Evolutionary conservation across 352 stramenopile genomes (phyloP), one percentile per base, ranked within the genome.

Genomic region (Phytophthora litchii): DNA sequence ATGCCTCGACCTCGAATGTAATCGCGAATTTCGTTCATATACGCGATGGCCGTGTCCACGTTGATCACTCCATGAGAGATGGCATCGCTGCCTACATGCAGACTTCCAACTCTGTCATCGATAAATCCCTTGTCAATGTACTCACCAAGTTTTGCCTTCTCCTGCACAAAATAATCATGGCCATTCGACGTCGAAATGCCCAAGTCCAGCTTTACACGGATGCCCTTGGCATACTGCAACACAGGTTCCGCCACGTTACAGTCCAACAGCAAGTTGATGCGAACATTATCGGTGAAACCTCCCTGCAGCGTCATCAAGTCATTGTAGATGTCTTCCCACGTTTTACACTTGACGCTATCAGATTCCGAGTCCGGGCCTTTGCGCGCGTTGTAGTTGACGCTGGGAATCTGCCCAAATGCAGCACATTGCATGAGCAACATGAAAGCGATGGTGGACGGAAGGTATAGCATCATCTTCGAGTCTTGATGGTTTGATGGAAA

Each of bases 351-450:
- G 27, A 69, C 13, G 14, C 48, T 65, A 10, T 68, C 38, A 4
- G 74, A 5, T 0, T 57, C 60, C 76, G 76, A 90, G 43, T 90
- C 80, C 3, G 72, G 64, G 0, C 66, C 77, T 47, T 79, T 87
- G 38, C 80, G 79, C 14, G 77, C 67, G 69, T 86, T 89, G 70
- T 91, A 92, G 72, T 92, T 91, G 54, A 90, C 62, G n/a, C 83
- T 81, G 23, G 79, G 74, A 50, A 92, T 67, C 29, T 70, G 47
- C 82, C 80, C 40, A 83, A 61, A 36, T 63, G 71, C 49, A 19
- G 47, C 32, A 23, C 51, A 37, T 3, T 37, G 31, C 38, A 70
- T n/a, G 32, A 74, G 37, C 43, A 67, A 29, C 36, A 44, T 37
- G 0, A 55, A 51, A 11, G 61, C 55, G 32, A 34, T 34, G 10